These are phyloP conservation scores for Nemophila menziesii DNA, from an alignment of 257 asterid genomes.

Conservation along the genomic window DNA sequence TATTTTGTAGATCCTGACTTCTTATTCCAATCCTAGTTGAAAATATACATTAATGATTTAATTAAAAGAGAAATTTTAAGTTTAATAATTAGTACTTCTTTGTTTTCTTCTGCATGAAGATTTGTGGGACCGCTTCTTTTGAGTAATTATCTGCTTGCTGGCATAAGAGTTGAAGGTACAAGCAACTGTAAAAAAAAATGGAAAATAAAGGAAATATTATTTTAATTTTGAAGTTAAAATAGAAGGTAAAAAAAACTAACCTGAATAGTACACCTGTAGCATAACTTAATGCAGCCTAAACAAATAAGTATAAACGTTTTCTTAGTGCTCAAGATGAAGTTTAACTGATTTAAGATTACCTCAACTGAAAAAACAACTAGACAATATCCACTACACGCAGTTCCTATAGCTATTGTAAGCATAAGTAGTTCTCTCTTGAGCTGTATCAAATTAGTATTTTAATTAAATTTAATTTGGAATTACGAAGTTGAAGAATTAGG, in stretches of 20 bases:
- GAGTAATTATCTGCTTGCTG: slow-evolving; percentile 72
- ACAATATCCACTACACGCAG: slow-evolving; percentile 90
- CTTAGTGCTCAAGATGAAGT: neutral
- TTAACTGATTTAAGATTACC: slow-evolving; percentile 32
- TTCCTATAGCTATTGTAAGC: slow-evolving; percentile 69
- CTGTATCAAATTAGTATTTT: slow-evolving; percentile 28
- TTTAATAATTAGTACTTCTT: slow-evolving; percentile 44
- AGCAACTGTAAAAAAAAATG: slow-evolving; percentile 46
- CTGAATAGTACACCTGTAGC: slow-evolving; percentile 29
- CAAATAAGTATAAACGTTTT: neutral
- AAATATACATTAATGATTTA: slow-evolving; percentile 1
- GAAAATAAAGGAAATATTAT: slow-evolving; percentile 2
- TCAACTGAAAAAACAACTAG: slow-evolving; percentile 58
- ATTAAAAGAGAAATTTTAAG: slow-evolving; percentile 7
- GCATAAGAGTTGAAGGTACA: slow-evolving; percentile 82
- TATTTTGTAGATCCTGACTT: slow-evolving; percentile 65
- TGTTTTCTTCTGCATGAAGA: slow-evolving; percentile 57
- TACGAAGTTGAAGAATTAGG: slow-evolving; percentile 8
- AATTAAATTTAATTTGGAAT: neutral
- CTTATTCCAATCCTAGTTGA: slow-evolving; percentile 80
- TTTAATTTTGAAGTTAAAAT: too few relatives aligned
- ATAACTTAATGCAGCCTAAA: slow-evolving; percentile 35
- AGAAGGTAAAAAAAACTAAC: slow-evolving; percentile 12
- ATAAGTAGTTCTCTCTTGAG: slow-evolving; percentile 81
- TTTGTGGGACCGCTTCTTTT: slow-evolving; percentile 50